phyloP scores from a whole-genome alignment of 2,329 filamentous ascomycete genomes.

The Diaporthe amygdali region DNA sequence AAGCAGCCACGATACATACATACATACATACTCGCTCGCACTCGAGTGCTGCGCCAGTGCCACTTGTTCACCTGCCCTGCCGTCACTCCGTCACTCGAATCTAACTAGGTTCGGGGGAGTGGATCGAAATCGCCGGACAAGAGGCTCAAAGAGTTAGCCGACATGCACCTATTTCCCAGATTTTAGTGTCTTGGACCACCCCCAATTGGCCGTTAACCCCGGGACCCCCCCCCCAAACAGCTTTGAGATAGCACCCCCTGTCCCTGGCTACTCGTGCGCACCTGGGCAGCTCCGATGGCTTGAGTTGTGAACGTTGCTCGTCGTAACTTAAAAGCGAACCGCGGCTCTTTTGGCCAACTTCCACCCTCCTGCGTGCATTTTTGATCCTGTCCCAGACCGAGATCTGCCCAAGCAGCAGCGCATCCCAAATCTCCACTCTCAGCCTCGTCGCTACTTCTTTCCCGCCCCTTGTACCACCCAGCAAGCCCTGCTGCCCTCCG shows the following conservation, averaged over 20 bases:
- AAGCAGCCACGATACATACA: too few species aligned
- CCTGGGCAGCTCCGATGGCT: slow-evolving; percentile 7
- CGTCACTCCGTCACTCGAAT: not conserved
- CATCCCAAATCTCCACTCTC: slow-evolving; percentile 9
- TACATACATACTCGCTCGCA: too few species aligned
- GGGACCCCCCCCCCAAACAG: not conserved
- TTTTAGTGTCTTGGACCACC: not conserved
- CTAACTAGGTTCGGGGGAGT: slow-evolving; percentile 2
- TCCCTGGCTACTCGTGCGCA: not conserved
- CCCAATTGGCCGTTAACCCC: slow-evolving; percentile 1
- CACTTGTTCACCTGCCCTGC: not conserved
- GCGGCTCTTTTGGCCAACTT: slow-evolving; percentile 16
- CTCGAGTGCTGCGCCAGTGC: too few species aligned
- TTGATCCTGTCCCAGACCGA: not conserved
- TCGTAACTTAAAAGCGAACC: slow-evolving; percentile 16
- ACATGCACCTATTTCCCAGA: not conserved
- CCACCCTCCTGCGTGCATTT: not conserved
- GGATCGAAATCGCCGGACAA: slow-evolving; percentile 5
- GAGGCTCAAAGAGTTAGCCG: slow-evolving; percentile 12
- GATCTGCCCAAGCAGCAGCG: slow-evolving; percentile 1
- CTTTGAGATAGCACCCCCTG: not conserved
- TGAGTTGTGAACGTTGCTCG: slow-evolving; percentile 7
- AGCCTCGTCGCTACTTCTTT: not conserved
- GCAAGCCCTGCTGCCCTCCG: not conserved
- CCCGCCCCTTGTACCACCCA: not conserved